These are phyloP conservation scores for Teratosphaeria zuluensis DNA, from an alignment of 2,329 filamentous ascomycete species.

Conservation along the genomic window DNA sequence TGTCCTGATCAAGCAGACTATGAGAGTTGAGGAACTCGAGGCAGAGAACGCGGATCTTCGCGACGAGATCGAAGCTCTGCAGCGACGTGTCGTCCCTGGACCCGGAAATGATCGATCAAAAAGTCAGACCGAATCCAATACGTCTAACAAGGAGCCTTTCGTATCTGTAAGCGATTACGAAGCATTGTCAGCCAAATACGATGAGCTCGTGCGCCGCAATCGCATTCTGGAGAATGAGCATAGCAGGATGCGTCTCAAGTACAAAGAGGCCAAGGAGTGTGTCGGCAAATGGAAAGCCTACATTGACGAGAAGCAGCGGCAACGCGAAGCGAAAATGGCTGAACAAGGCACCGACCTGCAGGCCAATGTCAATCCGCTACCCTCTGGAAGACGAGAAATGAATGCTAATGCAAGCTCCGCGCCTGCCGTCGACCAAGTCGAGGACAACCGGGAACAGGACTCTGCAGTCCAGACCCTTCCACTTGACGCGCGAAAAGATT, in stretches of 20 bases:
- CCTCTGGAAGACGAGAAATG: background rate
- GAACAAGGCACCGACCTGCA: background rate
- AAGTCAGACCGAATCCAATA: background rate
- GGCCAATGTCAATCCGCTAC: background rate
- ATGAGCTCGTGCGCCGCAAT: constrained; percentile 18
- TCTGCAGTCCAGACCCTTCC: background rate
- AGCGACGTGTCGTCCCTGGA: background rate
- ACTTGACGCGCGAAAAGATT: background rate
- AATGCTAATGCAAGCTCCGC: background rate
- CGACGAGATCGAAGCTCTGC: constrained; percentile 6
- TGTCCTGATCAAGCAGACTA: constrained; percentile 1
- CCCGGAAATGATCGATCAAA: background rate
- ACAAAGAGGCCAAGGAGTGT: constrained; percentile 29
- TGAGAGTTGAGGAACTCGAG: constrained; percentile 10
- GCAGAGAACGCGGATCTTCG: constrained; percentile 16
- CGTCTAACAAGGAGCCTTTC: background rate
- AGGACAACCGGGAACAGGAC: background rate
- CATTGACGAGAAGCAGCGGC: constrained; percentile 2
- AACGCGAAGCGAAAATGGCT: background rate
- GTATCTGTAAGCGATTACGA: constrained; percentile 13
- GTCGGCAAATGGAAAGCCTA: constrained; percentile 24
- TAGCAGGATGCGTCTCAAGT: constrained; percentile 8
- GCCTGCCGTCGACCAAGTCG: background rate
- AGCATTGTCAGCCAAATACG: constrained; percentile 20
- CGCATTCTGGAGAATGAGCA: constrained; percentile 9